phyloP scores from a whole-genome alignment of 208 protist species.

The Acanthamoeba lugdunensis region DNA sequence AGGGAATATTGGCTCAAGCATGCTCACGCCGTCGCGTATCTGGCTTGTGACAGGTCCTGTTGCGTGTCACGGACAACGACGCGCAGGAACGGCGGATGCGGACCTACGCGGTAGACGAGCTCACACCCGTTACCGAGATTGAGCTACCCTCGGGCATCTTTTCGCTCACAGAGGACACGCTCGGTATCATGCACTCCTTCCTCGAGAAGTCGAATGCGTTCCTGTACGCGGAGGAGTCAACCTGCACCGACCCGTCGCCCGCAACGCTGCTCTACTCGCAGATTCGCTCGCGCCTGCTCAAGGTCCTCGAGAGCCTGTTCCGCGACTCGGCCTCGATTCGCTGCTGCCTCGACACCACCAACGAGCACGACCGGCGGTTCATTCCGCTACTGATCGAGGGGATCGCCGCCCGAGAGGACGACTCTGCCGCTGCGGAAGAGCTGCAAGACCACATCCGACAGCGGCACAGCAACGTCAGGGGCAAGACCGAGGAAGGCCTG shows the following conservation, averaged over 20 bases:
- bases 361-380: neutral
- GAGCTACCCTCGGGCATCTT: neutral
- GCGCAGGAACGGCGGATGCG: neutral
- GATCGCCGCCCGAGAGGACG: neutral
- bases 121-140: constrained; percentile 23
- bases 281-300: neutral
- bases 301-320: neutral
- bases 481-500: neutral
- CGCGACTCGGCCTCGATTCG: neutral
- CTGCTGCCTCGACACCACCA: constrained; percentile 5
- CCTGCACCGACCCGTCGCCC: neutral
- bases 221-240: neutral
- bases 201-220: constrained; percentile 32
- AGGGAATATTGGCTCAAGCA: neutral
- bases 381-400: constrained; percentile 26
- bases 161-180: neutral
- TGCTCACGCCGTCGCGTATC: no score
- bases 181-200: neutral
- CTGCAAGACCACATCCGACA: neutral
- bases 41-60: neutral
- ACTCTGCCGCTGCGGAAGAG: neutral
- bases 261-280: neutral
- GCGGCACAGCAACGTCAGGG: neutral
- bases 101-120: neutral
- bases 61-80: neutral